Base-by-base conservation (phyloP, 1,284 basidiomycete species). In the Moesziomyces sp. region DNA sequence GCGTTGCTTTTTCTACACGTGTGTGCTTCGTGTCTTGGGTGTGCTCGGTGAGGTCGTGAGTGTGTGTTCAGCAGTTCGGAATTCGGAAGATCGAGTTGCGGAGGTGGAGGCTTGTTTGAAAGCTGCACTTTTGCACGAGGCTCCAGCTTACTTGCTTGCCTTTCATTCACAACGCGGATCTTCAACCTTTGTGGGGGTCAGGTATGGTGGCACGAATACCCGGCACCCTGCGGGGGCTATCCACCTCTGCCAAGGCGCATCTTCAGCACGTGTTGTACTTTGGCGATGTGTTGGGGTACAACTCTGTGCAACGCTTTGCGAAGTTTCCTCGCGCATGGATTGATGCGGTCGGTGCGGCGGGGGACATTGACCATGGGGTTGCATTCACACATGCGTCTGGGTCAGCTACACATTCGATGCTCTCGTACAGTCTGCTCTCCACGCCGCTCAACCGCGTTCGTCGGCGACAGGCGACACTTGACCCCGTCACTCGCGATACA, bases 211-310 rank as follows among this genome's bases (percentile, higher is more conserved):
- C 13, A 18, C 14, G 35, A 11, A 18, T 38, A 38, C 35, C 30
- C 9, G 30, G 30, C 8, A 30, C 30, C 9, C 8, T 30, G 30
- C 30, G 30, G 9, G 30, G 30, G 8, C 8, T 30, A 2, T 11
- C 9, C 30, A 30, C 30, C 2, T 30, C 9, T 30, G 30, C 30
- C 5, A 30, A 30, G 30, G 11, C 8, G 30, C 42, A n/a, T 16
- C 21, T 40, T 35, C 71, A 74, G 24, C 71, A 74, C 44, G 35
- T 74, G 0, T 19, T 74, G 35, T 74, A 52, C 42, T 35, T 60
- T 9, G 71, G 71, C 26, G 21, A 53, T 19, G 40, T 74, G 3
- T 33, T 74, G 3, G 61, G 65, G 1, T 69, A 69, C 23, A 23
- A n/a, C 2, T 65, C 65, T 0, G 2, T 30, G 5, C 16, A 49